A percentile compares a stretch with the other conserved stretches of the same genome.
These are phyloP conservation scores for Gaertneriomyces sp. DNA, from an alignment of 192 early-diverging fungal species.

Conservation along the genomic window DNA sequence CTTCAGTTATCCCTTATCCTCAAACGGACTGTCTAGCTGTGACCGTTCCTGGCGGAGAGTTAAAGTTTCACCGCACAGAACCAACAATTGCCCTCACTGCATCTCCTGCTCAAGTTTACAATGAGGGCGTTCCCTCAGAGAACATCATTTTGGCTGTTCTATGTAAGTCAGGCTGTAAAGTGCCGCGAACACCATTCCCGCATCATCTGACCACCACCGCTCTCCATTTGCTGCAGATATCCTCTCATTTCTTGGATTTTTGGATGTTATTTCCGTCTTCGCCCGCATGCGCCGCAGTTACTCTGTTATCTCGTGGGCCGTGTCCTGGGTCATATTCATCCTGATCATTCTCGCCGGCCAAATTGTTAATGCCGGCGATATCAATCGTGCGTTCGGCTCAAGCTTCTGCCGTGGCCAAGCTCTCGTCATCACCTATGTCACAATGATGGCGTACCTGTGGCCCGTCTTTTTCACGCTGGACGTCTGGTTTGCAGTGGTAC, in stretches of 20 bases:
- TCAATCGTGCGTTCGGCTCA: slow-evolving; percentile 10
- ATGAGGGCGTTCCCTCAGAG: slow-evolving; percentile 1
- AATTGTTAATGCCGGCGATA: not conserved
- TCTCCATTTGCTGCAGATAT: not conserved
- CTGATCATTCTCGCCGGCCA: slow-evolving; percentile 3
- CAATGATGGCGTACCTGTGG: slow-evolving; percentile 1
- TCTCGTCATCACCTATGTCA: slow-evolving; percentile 8
- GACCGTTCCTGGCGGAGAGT: slow-evolving; percentile 3
- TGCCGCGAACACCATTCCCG: not conserved
- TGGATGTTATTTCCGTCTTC: slow-evolving; percentile 12
- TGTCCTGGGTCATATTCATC: slow-evolving; percentile 13
- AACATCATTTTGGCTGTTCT: slow-evolving; percentile 6
- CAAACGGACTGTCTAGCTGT: slow-evolving; percentile 14
- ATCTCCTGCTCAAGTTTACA: slow-evolving; percentile 4
- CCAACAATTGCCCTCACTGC: not conserved
- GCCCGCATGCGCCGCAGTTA: slow-evolving; percentile 20
- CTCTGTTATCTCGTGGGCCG: slow-evolving; percentile 18
- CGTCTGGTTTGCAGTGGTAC: slow-evolving; percentile 18
- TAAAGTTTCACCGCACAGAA: not conserved
- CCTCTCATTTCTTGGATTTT: slow-evolving; percentile 10
- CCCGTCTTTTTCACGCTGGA: slow-evolving; percentile 21
- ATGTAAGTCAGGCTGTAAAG: slow-evolving; percentile 14
- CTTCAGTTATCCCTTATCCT: not conserved
- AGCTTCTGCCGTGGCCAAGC: slow-evolving; percentile 18
- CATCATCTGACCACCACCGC: too few relatives aligned